Evolutionary conservation across 1,284 basidiomycete species (phyloP).

Genomic region (Heliocybe sulcata): DNA sequence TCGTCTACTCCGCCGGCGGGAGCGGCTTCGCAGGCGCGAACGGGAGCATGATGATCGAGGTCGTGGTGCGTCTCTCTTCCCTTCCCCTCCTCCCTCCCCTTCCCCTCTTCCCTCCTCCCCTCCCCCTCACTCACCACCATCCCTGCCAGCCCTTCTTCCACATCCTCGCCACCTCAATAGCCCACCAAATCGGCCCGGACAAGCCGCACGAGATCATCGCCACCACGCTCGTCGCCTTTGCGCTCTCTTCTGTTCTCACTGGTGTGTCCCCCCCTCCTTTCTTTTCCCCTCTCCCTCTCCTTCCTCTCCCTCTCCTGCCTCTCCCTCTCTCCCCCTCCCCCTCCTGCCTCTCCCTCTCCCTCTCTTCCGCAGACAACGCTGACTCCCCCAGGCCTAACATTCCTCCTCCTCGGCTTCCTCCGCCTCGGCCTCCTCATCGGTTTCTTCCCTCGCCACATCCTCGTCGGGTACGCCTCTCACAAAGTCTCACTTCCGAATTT

Average conservation of each 20-base stretch:
- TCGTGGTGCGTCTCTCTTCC: conserved; percentile 50
- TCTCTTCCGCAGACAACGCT: conserved; percentile 6
- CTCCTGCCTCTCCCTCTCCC: neutral
- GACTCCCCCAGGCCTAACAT: conserved; percentile 55
- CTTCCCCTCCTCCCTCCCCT: neutral
- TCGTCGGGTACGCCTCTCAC: conserved; percentile 61
- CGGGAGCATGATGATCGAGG: conserved; percentile 99
- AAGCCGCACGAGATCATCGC: conserved; percentile 72
- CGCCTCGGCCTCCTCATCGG: conserved; percentile 84
- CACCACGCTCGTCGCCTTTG: conserved; percentile 88
- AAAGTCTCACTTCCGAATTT: neutral
- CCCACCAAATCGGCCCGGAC: conserved; percentile 65
- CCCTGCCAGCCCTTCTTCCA: conserved; percentile 83
- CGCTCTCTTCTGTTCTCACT: conserved; percentile 87
- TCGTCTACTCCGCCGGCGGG: conserved; percentile 83
- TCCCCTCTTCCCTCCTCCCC: neutral
- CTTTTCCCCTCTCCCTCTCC: conserved; percentile 1
- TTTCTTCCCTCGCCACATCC: conserved; percentile 95
- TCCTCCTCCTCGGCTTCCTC: conserved; percentile 81
- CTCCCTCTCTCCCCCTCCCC: neutral
- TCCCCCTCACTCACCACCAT: neutral
- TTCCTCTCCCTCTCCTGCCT: neutral
- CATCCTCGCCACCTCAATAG: conserved; percentile 79
- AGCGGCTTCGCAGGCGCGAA: conserved; percentile 88
- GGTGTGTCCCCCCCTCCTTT: conserved; percentile 39